Evolutionary conservation across 169 alveolate species (phyloP).

Genomic region (Plasmodium falciparum): DNA sequence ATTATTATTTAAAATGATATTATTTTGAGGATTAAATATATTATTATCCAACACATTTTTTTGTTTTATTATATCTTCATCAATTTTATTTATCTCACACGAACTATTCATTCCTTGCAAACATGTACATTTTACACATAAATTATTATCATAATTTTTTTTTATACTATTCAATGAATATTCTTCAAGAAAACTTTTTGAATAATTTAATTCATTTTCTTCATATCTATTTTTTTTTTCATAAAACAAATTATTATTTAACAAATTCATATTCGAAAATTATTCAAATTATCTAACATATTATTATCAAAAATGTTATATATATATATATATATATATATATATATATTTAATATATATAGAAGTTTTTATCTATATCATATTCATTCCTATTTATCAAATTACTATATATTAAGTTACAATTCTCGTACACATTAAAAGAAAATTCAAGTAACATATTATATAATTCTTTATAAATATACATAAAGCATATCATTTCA

Average conservation of each 20-base stretch:
- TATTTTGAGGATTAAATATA: background rate
- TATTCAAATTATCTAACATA: too few relatives aligned
- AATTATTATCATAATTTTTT: slow-evolving; percentile 10
- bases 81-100: slow-evolving; percentile 1
- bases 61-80: slow-evolving; percentile 4
- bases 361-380: too few relatives aligned
- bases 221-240: slow-evolving; percentile 12
- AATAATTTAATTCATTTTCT: slow-evolving; percentile 21
- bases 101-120: background rate
- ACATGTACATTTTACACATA: slow-evolving; percentile 52
- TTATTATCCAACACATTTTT: slow-evolving; percentile 12
- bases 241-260: slow-evolving; percentile 12
- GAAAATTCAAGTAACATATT: too few relatives aligned
- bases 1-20: background rate
- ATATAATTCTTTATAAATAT: too few relatives aligned
- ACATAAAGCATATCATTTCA: too few relatives aligned
- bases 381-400: too few relatives aligned
- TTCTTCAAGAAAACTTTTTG: slow-evolving; percentile 6
- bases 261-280: slow-evolving; percentile 8
- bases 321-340: too few relatives aligned
- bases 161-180: slow-evolving; percentile 14
- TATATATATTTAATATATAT: too few relatives aligned
- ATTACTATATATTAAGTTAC: too few relatives aligned
- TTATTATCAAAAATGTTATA: too few relatives aligned
- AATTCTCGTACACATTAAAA: too few relatives aligned